A percentile compares a stretch with the other conserved stretches of the same genome.
These are phyloP conservation scores for Blastobotrys petasosporus DNA, from an alignment of 1,139 yeast genomes.

Conservation along the genomic window DNA sequence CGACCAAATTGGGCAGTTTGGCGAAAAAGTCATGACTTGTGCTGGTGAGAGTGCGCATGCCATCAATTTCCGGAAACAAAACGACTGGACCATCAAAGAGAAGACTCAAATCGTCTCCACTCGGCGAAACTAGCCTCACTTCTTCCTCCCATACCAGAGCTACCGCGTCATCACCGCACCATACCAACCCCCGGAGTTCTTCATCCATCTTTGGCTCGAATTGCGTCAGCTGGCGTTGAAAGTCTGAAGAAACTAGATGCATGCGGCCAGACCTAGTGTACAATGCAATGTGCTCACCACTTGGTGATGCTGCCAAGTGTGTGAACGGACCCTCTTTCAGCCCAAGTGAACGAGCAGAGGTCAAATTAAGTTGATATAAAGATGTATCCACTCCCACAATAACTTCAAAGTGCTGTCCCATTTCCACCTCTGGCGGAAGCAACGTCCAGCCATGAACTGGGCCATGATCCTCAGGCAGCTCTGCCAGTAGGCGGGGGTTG, in stretches of 20 bases:
- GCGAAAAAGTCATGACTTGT: constrained; percentile 57
- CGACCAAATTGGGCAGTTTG: constrained; percentile 54
- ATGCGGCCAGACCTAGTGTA: constrained; percentile 45
- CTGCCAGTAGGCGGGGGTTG: constrained; percentile 26
- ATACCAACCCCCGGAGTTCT: constrained; percentile 44
- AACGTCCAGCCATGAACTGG: constrained; percentile 32
- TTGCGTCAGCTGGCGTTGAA: constrained; percentile 49
- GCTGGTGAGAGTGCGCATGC: constrained; percentile 58
- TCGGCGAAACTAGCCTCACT: constrained; percentile 65
- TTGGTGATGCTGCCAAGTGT: constrained; percentile 51
- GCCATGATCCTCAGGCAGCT: constrained; percentile 2
- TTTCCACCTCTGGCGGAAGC: constrained; percentile 29
- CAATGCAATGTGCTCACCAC: constrained; percentile 55
- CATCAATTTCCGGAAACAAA: constrained; percentile 57
- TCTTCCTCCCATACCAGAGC: constrained; percentile 57
- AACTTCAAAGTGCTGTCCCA: constrained; percentile 33
- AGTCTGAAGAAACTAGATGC: constrained; percentile 48
- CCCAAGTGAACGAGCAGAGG: constrained; percentile 1
- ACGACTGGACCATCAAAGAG: constrained; percentile 39
- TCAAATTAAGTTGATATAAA: constrained; percentile 6
- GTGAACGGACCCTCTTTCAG: constrained; percentile 51
- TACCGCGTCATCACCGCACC: constrained; percentile 89
- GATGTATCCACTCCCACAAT: constrained; percentile 25
- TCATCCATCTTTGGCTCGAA: constrained; percentile 28
- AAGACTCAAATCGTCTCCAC: constrained; percentile 49